Base-by-base conservation (phyloP, 345 rosid species). In the Lepidium aucheri region DNA sequence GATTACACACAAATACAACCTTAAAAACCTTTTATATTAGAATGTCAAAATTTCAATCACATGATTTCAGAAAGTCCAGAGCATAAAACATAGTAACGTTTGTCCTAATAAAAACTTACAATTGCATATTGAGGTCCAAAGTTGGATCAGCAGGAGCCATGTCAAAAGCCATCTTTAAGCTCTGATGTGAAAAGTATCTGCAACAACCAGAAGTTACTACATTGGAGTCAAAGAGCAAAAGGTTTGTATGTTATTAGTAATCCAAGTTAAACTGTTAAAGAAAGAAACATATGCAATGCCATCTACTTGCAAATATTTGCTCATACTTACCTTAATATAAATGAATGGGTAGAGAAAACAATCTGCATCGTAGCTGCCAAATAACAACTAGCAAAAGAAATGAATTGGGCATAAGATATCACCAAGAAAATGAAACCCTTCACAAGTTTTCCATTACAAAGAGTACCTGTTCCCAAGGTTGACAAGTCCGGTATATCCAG, bases 341-440 rank as follows among this genome's bases (percentile, higher is more conserved):
- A 91, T 55, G 84, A 76, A 43, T 52, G 82, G 16, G 89, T 86
- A 38, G 99, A 86, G 87, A 95, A 87, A 46, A 89, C 77, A 65
- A 83, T 89, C 82, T 95, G 98, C 95, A 95, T 89, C 0, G 99
- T 95, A 47, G 99, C 96, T 45, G 98, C 98, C 96, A 95, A 78
- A 78, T 95, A 95, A 87, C 99, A 95, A 80, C 99, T 91, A 82
- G 64, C 58, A 67, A 72, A 73, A 15, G 68, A 62, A 75, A 65
- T 55, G 51, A 33, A 66, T 61, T 30, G 49, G 68, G 66, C 33
- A 68, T 43, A 22, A 65, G 69, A 17, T 24, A 65, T 38, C 39
- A 18, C 36, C n/a, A 9, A 65, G 39, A 53, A 36, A 46, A 52
- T 20, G 42, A 60, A 58, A 41, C 35, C 33, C 20, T 8, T 34